phyloP scores from a whole-genome alignment of 176 grass and related monocot species.

The Pontederia crassipes region DNA sequence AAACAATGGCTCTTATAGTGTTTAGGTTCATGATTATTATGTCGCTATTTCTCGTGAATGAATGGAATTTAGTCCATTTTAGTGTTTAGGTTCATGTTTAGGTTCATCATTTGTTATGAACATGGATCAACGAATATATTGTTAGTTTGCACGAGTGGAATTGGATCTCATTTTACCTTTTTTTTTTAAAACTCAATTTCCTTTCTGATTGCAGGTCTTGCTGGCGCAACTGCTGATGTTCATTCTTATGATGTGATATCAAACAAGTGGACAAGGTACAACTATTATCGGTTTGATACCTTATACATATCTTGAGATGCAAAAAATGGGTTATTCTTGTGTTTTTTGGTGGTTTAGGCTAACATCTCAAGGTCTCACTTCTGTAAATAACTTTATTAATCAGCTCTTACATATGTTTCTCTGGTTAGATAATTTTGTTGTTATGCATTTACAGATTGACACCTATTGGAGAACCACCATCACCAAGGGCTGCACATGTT shows the following conservation, averaged over 20 bases:
- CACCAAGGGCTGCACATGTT: slow-evolving; percentile 95
- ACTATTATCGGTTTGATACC: background rate
- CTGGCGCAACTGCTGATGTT: slow-evolving; percentile 82
- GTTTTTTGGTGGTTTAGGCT: background rate
- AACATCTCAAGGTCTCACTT: background rate
- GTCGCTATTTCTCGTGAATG: background rate
- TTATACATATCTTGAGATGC: slow-evolving; percentile 22
- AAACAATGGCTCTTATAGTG: too few relatives aligned
- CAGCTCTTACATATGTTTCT: background rate
- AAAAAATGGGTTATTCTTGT: too few relatives aligned
- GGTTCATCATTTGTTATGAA: too few relatives aligned
- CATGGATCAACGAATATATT: too few relatives aligned
- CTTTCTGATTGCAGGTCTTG: slow-evolving; percentile 59
- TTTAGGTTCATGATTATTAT: too few relatives aligned
- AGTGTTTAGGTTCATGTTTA: too few relatives aligned
- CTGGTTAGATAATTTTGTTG: background rate
- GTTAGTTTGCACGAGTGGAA: background rate
- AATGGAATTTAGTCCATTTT: background rate
- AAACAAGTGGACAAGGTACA: slow-evolving; percentile 97
- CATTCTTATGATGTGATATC: slow-evolving; percentile 86
- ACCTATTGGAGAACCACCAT: slow-evolving; percentile 89
- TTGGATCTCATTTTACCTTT: background rate
- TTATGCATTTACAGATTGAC: slow-evolving; percentile 45
- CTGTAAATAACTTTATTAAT: too few relatives aligned
- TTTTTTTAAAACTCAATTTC: slow-evolving; percentile 20